These are phyloP conservation scores for Apophysomyces elegans DNA, from an alignment of 371 early-diverging fungal genomes.

Conservation along the genomic window DNA sequence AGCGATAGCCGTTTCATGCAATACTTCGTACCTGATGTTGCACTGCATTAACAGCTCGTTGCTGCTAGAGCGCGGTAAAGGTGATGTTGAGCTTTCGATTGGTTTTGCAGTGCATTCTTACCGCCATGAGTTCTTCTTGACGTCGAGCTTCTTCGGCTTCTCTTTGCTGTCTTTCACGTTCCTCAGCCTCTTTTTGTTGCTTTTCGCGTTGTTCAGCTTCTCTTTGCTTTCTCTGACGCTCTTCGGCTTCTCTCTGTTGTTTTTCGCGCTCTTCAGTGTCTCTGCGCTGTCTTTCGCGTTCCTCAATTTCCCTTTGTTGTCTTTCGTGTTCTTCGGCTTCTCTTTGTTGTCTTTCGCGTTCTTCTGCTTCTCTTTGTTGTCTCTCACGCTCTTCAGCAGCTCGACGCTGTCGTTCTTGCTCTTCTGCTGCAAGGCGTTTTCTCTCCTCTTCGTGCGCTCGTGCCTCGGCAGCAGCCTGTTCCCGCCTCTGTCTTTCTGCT, in stretches of 20 bases:
- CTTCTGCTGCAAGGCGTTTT: conserved; percentile 26
- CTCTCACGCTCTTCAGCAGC: conserved; percentile 23
- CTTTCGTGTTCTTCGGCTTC: conserved; percentile 43
- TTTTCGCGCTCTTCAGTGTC: conserved; percentile 24
- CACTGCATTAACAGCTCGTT: conserved; percentile 18
- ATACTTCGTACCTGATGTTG: conserved; percentile 15
- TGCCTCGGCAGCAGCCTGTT: conserved; percentile 15
- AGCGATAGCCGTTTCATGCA: neutral
- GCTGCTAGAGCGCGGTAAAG: conserved; percentile 3
- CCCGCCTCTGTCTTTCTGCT: conserved; percentile 10
- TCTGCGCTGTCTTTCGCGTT: conserved; percentile 16
- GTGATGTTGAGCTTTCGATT: neutral
- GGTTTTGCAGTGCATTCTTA: neutral
- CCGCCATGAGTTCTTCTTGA: conserved; percentile 1
- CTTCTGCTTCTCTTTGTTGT: conserved; percentile 17
- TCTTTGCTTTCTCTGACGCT: conserved; percentile 16
- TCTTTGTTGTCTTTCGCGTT: conserved; percentile 19
- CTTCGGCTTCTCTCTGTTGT: conserved; percentile 21
- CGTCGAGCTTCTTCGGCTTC: conserved; percentile 27
- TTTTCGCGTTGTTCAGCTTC: conserved; percentile 18
- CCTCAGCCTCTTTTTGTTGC: conserved; percentile 29
- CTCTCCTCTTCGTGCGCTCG: conserved; percentile 27
- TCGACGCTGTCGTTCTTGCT: conserved; percentile 15
- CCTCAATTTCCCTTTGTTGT: conserved; percentile 31
- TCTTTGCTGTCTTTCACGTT: conserved; percentile 24